A percentile compares a stretch with the other conserved stretches of the same genome.
These are phyloP conservation scores for Paraurostyla sp. DNA, from an alignment of 73 alveolate species.

Conservation along the genomic window DNA sequence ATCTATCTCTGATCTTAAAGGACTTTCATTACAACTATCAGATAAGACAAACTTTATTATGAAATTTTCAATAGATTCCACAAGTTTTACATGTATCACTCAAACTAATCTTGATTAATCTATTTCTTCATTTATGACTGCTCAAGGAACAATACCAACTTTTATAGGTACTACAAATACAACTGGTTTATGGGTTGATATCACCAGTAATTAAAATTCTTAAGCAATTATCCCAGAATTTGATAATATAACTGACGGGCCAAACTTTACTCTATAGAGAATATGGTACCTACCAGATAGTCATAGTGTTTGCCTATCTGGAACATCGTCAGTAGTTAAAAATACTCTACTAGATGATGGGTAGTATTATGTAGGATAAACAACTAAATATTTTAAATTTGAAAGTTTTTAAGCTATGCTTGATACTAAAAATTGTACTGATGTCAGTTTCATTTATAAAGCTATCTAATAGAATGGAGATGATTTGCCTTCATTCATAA, in stretches of 20 bases:
- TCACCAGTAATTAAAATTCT: background rate
- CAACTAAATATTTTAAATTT: background rate
- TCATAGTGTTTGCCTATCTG: background rate
- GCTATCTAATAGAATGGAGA: background rate
- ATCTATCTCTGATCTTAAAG: too few relatives aligned
- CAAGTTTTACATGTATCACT: background rate
- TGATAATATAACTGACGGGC: background rate
- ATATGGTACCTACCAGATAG: background rate
- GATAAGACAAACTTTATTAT: background rate
- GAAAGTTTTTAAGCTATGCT: background rate
- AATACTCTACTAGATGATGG: background rate
- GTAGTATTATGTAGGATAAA: background rate
- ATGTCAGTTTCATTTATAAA: background rate
- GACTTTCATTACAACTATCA: background rate
- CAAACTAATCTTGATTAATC: background rate
- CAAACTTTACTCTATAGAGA: background rate
- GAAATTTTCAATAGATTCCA: background rate
- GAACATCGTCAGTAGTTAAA: background rate
- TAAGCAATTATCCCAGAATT: background rate
- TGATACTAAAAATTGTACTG: background rate
- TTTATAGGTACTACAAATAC: constrained; percentile 3
- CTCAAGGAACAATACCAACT: background rate
- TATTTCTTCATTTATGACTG: background rate
- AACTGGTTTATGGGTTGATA: background rate
- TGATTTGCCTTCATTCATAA: background rate